These are phyloP conservation scores for Psilocybe subaeruginosa DNA, from an alignment of 768 basidiomycete species.

Conservation along the genomic window DNA sequence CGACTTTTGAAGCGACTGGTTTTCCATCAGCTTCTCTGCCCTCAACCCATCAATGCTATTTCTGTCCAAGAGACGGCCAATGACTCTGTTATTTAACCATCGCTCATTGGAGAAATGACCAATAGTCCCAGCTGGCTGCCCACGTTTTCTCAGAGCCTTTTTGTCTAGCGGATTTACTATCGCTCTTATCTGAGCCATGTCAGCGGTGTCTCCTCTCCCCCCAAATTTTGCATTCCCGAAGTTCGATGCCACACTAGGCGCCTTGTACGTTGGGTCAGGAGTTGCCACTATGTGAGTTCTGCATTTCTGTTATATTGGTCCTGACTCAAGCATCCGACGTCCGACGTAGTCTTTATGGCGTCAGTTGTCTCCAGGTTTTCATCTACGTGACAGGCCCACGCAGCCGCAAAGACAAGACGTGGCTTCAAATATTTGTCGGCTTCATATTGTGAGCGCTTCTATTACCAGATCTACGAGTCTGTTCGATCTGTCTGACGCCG, in stretches of 20 bases:
- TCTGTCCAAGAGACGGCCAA: background rate
- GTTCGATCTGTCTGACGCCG: background rate
- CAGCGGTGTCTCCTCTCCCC: slow-evolving; percentile 1
- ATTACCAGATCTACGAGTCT: background rate
- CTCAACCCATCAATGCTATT: background rate
- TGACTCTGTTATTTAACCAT: background rate
- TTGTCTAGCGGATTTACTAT: background rate
- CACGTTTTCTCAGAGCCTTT: background rate
- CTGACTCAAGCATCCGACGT: background rate
- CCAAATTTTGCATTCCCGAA: slow-evolving; percentile 3
- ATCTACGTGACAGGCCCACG: slow-evolving; percentile 14
- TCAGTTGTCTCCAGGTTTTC: slow-evolving; percentile 16
- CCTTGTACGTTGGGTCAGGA: slow-evolving; percentile 15
- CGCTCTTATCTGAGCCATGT: slow-evolving; percentile 1
- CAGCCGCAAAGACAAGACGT: slow-evolving; percentile 8
- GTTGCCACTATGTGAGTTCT: slow-evolving; percentile 18
- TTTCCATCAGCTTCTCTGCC: background rate
- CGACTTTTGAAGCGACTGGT: background rate
- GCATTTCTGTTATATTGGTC: background rate
- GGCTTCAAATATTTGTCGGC: slow-evolving; percentile 14
- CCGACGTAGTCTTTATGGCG: slow-evolving; percentile 13
- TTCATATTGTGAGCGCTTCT: slow-evolving; percentile 12
- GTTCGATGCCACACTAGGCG: slow-evolving; percentile 18
- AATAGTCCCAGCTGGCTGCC: background rate
- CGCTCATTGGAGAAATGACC: background rate